Evolutionary conservation across 192 early-diverging fungal genomes (phyloP).

Genomic region (Pilaira anomala): DNA sequence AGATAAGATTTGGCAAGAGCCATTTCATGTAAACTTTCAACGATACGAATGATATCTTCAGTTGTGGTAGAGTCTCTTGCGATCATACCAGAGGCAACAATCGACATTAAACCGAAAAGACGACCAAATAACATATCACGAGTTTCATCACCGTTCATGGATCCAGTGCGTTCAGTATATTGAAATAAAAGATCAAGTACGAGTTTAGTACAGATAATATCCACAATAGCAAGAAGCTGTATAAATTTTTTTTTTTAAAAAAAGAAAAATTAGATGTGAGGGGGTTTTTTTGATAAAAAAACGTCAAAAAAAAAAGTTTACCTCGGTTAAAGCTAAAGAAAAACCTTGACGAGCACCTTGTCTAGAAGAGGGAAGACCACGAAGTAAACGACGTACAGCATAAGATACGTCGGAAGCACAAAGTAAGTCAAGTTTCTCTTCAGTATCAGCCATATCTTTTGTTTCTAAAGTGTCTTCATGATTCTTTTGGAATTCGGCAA

Average conservation of each 20-base stretch:
- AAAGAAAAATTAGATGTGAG: no score
- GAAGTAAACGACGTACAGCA: constrained; percentile 79
- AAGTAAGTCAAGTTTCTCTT: constrained; percentile 59
- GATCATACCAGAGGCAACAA: constrained; percentile 77
- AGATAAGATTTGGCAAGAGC: constrained; percentile 78
- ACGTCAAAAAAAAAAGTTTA: constrained; percentile 8
- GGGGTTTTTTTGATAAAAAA: background rate
- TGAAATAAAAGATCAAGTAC: constrained; percentile 70
- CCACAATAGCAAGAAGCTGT: constrained; percentile 44
- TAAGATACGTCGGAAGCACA: constrained; percentile 85
- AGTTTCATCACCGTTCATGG: constrained; percentile 84
- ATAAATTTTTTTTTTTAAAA: constrained; percentile 5
- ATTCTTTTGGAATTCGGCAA: constrained; percentile 30
- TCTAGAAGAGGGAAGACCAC: constrained; percentile 82
- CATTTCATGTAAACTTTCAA: constrained; percentile 64
- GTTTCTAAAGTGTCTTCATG: constrained; percentile 19
- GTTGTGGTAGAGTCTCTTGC: constrained; percentile 55
- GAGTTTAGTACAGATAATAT: constrained; percentile 44
- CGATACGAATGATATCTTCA: constrained; percentile 71
- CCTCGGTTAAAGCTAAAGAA: constrained; percentile 88
- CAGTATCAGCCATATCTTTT: constrained; percentile 43
- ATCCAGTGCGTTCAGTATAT: constrained; percentile 57
- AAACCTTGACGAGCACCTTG: constrained; percentile 94
- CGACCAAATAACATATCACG: constrained; percentile 87
- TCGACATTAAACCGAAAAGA: constrained; percentile 83